Base-by-base conservation (phyloP, 2,329 filamentous ascomycete genomes). In the Monosporascus sp. region DNA sequence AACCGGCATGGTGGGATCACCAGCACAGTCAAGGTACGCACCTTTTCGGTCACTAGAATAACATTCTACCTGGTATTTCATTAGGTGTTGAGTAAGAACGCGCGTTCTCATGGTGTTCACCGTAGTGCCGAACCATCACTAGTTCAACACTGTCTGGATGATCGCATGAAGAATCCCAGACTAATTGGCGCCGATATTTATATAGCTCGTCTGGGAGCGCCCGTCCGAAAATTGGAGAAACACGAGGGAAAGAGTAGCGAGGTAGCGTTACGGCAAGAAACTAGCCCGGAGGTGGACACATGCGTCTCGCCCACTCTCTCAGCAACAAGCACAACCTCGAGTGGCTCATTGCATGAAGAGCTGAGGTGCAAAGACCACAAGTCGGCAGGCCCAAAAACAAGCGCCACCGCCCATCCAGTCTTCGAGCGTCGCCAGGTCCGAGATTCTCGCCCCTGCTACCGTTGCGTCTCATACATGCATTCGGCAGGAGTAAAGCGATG, bases 121-220 rank as follows among this genome's bases (percentile, higher is more conserved):
- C 46, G 57, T 47, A 18, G 44, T 31, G 15, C 38, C 14, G 38
- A 48, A 52, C 51, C 49, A 61, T 51, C 49, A 31, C 14, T 27
- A 17, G 27, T 20, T 17, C 45, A 48, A 20, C 38, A 48, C 24
- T 48, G 42, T 5, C 50, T 71, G 15, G 60, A 58, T 22, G 72
- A 74, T 5, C 71, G 74, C 9, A 76, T 68, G 59, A 78, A 75
- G 60, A 65, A 75, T 55, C 68, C 71, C 6, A 71, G 73, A 38
- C 70, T 80, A 1, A 67, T 74, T 31, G 75, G 76, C 8, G 75
- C 77, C 3, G 77, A 80, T 59, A 59, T 81, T 1, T 81, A 80
- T 54, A 77, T 81, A 17, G 71, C 72, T 31, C 68, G 75, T 38
- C 66, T 79, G 1, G 72, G 73, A 24, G 37, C 48, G 36, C 25